Evolutionary conservation across 2,329 filamentous ascomycete genomes (phyloP), one percentile per base, ranked within the genome.

Genomic region (Colletotrichum musicola): DNA sequence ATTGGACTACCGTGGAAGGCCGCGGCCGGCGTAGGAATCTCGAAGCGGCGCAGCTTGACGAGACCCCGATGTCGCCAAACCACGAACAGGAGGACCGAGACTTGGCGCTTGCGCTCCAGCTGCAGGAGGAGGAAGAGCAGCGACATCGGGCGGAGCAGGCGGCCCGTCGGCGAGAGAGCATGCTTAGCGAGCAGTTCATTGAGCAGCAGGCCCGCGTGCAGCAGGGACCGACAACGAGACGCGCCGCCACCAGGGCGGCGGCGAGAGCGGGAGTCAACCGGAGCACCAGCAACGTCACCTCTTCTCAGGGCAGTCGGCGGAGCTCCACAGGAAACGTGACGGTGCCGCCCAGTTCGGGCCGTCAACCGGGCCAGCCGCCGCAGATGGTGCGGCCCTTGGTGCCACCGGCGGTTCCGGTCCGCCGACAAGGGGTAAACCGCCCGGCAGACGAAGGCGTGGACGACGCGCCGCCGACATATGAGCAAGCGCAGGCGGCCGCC

Each of bases 121-220:
- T 98, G 1, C 95, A 98, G 77, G 96, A 98, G 75, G 94, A 97
- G 77, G 95, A 98, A 78, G 94, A 98, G 71, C 90, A 94, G 74
- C 87, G 90, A 14, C 89, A 94, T 71, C 87, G 88, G n/a, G 73
- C 76, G 6, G 86, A 89, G 57, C 86, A 89, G 56, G 88, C 87
- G 10, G 87, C 90, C 1, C 85, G 90, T 7, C 83, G 85, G 12
- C 84, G 89, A n/a, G 90, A 94, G 77, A 89, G 89, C 62, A 82
- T 89, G 65, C 83, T 93, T 1, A 92, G 90, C 0, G 90, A 92
- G 74, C 89, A 90, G 70, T 92, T 86, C 72, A 92, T 94, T 64
- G 88, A 92, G 72, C 89, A 89, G 71, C 88, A 91, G 75, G 86
- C 82, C 6, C 80, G 82, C 6, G n/a, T 69, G 22, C 66, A 69